Evolutionary conservation across 2,329 filamentous ascomycete genomes (phyloP).

Genomic region (Talaromyces atroroseus): DNA sequence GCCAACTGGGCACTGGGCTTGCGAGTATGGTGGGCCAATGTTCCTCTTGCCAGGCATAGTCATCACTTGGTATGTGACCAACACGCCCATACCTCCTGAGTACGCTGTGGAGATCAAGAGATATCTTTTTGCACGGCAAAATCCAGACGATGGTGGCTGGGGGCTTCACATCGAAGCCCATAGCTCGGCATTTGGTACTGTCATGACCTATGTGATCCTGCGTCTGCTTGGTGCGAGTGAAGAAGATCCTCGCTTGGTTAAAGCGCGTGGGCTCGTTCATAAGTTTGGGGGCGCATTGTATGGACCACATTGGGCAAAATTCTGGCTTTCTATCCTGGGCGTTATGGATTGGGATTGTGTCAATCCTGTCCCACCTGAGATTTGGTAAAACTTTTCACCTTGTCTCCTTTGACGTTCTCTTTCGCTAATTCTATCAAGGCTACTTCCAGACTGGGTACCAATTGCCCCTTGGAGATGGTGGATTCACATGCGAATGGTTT

Average conservation of each 20-base stretch:
- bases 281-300: constrained; percentile 78
- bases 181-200: constrained; percentile 84
- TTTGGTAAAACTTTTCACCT: constrained; percentile 57
- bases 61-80: constrained; percentile 80
- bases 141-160: constrained; percentile 92
- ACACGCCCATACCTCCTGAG: constrained; percentile 74
- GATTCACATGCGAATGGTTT: constrained; percentile 98
- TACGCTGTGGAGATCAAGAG: constrained; percentile 85
- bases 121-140: constrained; percentile 79
- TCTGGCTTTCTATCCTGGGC: constrained; percentile 82
- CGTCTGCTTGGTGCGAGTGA: constrained; percentile 76
- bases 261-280: constrained; percentile 75
- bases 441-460: constrained; percentile 84
- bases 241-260: constrained; percentile 79
- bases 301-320: constrained; percentile 93
- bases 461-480: constrained; percentile 93
- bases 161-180: constrained; percentile 92
- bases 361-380: constrained; percentile 86
- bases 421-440: constrained; percentile 32
- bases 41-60: constrained; percentile 85
- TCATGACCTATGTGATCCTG: constrained; percentile 78
- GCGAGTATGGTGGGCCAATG: constrained; percentile 97
- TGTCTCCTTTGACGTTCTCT: not conserved
- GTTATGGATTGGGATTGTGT: constrained; percentile 86
- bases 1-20: constrained; percentile 86